Evolutionary conservation across 495 filamentous ascomycete species (phyloP).

Genomic region (Glonium stellatum): DNA sequence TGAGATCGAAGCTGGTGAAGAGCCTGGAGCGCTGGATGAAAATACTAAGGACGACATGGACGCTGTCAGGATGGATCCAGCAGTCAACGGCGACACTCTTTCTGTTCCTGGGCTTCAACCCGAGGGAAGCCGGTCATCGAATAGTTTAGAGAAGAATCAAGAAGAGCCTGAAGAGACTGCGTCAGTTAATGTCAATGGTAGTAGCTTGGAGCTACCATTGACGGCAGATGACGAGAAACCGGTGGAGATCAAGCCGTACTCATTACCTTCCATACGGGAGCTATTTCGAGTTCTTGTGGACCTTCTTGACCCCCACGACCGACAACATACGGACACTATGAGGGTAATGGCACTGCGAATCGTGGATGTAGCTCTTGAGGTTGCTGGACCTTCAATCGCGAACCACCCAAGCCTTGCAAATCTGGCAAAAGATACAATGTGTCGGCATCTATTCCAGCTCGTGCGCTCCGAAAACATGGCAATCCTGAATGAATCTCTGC

Average conservation of each 20-base stretch:
- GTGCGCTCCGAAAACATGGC: constrained; percentile 93
- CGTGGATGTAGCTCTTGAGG: constrained; percentile 94
- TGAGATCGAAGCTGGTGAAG: constrained; percentile 60
- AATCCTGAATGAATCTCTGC: constrained; percentile 82
- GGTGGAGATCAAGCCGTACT: constrained; percentile 76
- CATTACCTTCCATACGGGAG: constrained; percentile 86
- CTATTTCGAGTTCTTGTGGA: constrained; percentile 93
- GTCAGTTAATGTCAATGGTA: constrained; percentile 22
- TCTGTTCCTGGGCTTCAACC: constrained; percentile 42
- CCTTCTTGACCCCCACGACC: constrained; percentile 86
- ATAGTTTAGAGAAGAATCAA: constrained; percentile 18
- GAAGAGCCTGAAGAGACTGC: constrained; percentile 17
- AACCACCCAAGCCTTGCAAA: constrained; percentile 83
- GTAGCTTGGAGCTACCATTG: constrained; percentile 31
- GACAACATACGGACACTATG: constrained; percentile 87
- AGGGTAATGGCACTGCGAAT: constrained; percentile 95
- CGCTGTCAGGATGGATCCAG: constrained; percentile 79
- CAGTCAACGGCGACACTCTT: constrained; percentile 64
- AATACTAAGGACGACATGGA: constrained; percentile 61
- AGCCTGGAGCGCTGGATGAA: constrained; percentile 52
- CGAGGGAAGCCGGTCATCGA: constrained; percentile 21
- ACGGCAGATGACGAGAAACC: constrained; percentile 19
- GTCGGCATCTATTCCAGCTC: constrained; percentile 91
- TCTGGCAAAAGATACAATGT: constrained; percentile 88
- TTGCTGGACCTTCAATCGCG: constrained; percentile 91